These are phyloP conservation scores for Phaeodactylum tricornutum DNA, from an alignment of 108 stramenopile genomes.

Conservation along the genomic window DNA sequence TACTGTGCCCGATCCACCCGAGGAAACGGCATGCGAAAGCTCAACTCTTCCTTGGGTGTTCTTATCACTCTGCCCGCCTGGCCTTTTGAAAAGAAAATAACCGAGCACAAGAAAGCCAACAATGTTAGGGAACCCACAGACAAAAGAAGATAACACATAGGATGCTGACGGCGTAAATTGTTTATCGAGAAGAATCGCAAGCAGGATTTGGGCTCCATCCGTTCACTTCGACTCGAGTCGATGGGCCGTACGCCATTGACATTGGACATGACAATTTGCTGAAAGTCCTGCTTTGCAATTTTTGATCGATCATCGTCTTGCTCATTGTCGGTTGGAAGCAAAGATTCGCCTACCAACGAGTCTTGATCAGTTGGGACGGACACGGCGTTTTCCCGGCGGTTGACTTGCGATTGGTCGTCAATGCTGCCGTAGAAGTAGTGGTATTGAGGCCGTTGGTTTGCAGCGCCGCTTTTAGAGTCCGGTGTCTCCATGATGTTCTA, in stretches of 20 bases:
- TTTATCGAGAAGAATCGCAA: no score
- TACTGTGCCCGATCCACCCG: slow-evolving; percentile 45
- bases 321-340: slow-evolving; percentile 33
- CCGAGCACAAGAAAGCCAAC: not conserved
- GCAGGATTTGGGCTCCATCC: no score
- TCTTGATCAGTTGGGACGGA: slow-evolving; percentile 12
- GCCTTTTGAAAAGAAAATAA: not conserved
- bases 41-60: not conserved
- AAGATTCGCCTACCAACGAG: slow-evolving; percentile 26
- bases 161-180: not conserved
- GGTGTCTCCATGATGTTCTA: no score
- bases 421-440: slow-evolving; percentile 35
- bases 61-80: not conserved
- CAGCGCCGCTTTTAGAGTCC: no score
- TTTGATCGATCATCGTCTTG: slow-evolving; percentile 7
- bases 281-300: slow-evolving; percentile 12
- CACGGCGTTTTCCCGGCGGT: not conserved
- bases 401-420: not conserved
- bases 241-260: slow-evolving; percentile 6
- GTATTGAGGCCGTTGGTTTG: slow-evolving; percentile 25
- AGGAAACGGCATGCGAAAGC: slow-evolving; percentile 29
- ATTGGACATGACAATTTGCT: slow-evolving; percentile 17
- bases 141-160: not conserved
- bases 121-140: not conserved
- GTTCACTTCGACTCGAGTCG: no score